Evolutionary conservation across 352 stramenopile species (phyloP), one percentile per base, ranked within the genome.

Genomic region (Globisporangium mamillatum): DNA sequence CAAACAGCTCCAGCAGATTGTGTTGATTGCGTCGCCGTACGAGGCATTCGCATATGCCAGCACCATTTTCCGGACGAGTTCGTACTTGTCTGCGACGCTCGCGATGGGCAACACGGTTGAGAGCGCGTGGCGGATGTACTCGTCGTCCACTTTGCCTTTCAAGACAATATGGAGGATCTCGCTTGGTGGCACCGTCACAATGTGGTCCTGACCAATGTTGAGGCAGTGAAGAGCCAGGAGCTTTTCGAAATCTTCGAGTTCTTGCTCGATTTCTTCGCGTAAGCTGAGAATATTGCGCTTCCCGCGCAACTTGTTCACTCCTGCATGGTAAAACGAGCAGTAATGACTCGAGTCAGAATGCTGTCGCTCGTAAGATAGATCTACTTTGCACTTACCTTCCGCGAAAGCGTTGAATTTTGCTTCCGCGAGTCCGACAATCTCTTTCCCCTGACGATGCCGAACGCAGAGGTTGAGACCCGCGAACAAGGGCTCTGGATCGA

Each of bases 1-100:
- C 55, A 92, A 71, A 62, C 82, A 92, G 54, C 84, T 92, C 79
- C 75, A 86, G 74, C 81, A 91, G 38, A 92, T 84, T n/a, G 71
- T 34, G 63, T 83, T 89, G 63, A 89, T 75, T 3, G 80, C 79
- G 16, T 91, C 76, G 1, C 82, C 86, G 38, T 90, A 89, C 18
- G 70, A 63, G 0, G 70, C 60, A 36, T 88, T 81, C 12, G 81
- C 82, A 60, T 88, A 92, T 16, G 73, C 78, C 3, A 60, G 55
- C 0, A 90, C 66, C 67, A 92, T 79, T 57, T 83, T 88, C 1
- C 71, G 65, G 0, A 77, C 78, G 16, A 94, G 69, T 2, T 77
- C 68, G 34, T 78, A 65, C 57, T 94, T 94, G 14, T 92, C 86
- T 0, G 48, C 60, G 55, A 90, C 72, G 36, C 66, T 89, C 18